Percentiles rank a stretch among this genome's conserved stretches.
phyloP scores from a whole-genome alignment of 768 basidiomycete genomes.

The Pisolithus marmoratus region DNA sequence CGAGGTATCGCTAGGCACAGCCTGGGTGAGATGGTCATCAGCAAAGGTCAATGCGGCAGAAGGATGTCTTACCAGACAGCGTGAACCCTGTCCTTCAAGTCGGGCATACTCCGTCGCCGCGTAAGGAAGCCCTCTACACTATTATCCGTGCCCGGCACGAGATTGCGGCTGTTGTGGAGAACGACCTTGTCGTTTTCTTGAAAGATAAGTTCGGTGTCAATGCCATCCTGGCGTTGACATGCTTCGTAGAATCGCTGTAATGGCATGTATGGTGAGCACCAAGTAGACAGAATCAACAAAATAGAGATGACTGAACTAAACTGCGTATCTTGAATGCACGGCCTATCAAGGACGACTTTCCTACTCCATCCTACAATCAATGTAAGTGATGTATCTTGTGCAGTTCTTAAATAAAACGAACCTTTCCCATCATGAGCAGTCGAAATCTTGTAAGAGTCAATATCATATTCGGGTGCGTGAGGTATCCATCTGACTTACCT shows the following conservation, averaged over 20 bases:
- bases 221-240: constrained; percentile 7
- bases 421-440: constrained; percentile 7
- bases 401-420: background rate
- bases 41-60: background rate
- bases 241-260: background rate
- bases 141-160: constrained; percentile 6
- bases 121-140: constrained; percentile 6
- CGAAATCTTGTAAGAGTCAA: background rate
- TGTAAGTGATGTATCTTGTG: background rate
- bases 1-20: constrained; percentile 4
- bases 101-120: constrained; percentile 3
- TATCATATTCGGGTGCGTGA: too few relatives aligned
- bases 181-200: constrained; percentile 10
- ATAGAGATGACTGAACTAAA: background rate
- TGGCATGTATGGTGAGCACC: background rate
- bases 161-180: constrained; percentile 12
- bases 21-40: background rate
- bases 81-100: constrained; percentile 9
- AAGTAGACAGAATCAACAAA: background rate
- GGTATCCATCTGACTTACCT: background rate
- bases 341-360: constrained; percentile 4
- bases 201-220: constrained; percentile 9
- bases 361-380: constrained; percentile 2
- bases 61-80: constrained; percentile 9
- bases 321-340: constrained; percentile 3